Conservation (phyloP, 768 basidiomycete genomes). For the Phylloporus sp. region DNA sequence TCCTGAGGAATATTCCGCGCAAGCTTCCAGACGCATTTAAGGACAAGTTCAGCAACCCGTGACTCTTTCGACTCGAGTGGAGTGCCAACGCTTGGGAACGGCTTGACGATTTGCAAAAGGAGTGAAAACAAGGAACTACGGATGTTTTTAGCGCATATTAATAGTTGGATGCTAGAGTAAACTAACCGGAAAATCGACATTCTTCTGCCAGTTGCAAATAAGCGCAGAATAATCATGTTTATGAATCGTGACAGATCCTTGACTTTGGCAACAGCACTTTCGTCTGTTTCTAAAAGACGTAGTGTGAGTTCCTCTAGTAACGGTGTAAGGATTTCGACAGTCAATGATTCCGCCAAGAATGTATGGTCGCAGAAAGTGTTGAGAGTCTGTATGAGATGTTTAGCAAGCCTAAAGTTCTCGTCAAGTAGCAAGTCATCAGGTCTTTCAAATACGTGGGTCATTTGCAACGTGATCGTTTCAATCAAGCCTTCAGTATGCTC, state of each 20-base stretch:
- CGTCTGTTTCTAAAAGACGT: slow-evolving; percentile 91
- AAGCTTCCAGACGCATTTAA: slow-evolving; percentile 98
- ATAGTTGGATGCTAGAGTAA: neutral
- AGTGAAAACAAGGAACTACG: slow-evolving; percentile 63
- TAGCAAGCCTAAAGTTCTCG: slow-evolving; percentile 89
- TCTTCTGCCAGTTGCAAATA: slow-evolving; percentile 86
- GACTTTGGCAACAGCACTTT: slow-evolving; percentile 74
- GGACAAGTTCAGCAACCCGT: slow-evolving; percentile 86
- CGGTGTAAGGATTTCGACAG: slow-evolving; percentile 77
- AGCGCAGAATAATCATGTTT: slow-evolving; percentile 94
- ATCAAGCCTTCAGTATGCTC: slow-evolving; percentile 81
- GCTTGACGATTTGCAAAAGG: slow-evolving; percentile 77
- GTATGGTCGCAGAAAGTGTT: slow-evolving; percentile 93
- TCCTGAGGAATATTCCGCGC: slow-evolving; percentile 93
- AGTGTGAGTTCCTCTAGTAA: slow-evolving; percentile 90
- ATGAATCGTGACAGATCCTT: slow-evolving; percentile 95
- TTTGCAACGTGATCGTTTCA: slow-evolving; percentile 86
- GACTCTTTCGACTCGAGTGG: slow-evolving; percentile 74
- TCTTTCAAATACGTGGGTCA: slow-evolving; percentile 88
- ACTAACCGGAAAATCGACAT: slow-evolving; percentile 89
- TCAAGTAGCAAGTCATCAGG: slow-evolving; percentile 68
- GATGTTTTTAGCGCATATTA: slow-evolving; percentile 6
- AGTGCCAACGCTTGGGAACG: slow-evolving; percentile 75
- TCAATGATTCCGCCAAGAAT: slow-evolving; percentile 82
- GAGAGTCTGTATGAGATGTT: slow-evolving; percentile 95